Percentiles rank a stretch among this genome's conserved stretches.
phyloP scores from a whole-genome alignment of 768 basidiomycete species.

The Leccinum aurantiacum region DNA sequence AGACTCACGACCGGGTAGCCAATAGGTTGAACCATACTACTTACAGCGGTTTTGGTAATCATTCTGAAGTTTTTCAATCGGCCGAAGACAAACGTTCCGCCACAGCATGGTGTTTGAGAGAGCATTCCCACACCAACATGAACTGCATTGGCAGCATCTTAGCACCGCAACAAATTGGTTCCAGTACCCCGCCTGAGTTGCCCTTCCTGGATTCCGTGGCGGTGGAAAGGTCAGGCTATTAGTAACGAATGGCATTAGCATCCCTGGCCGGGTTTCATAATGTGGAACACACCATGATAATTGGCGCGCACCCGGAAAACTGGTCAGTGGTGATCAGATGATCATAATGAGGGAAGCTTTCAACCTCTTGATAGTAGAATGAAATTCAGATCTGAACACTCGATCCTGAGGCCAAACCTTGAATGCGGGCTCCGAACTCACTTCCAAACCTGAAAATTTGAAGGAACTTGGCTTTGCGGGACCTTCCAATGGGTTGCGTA shows the following conservation, averaged over 20 bases:
- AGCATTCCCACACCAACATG: background rate
- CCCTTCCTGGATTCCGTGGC: background rate
- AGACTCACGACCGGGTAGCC: background rate
- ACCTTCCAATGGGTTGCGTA: background rate
- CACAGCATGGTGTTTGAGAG: slow-evolving; percentile 4
- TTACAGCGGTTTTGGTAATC: too few relatives aligned
- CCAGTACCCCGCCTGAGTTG: background rate
- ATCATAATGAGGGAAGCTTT: background rate
- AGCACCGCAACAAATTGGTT: background rate
- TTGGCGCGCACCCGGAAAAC: background rate
- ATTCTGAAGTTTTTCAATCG: background rate
- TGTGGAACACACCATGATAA: background rate
- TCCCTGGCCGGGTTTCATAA: background rate
- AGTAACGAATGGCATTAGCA: background rate
- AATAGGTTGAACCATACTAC: background rate
- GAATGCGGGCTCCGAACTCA: too few relatives aligned
- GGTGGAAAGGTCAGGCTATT: background rate
- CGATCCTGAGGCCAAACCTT: too few relatives aligned
- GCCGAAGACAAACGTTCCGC: background rate
- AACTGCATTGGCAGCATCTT: background rate
- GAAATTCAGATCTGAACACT: background rate
- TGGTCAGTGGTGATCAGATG: background rate
- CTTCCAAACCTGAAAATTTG: background rate
- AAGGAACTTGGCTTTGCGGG: background rate
- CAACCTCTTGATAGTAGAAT: background rate